Evolutionary conservation across 345 rosid genomes (phyloP).

Genomic region (Hirschfeldia incana): DNA sequence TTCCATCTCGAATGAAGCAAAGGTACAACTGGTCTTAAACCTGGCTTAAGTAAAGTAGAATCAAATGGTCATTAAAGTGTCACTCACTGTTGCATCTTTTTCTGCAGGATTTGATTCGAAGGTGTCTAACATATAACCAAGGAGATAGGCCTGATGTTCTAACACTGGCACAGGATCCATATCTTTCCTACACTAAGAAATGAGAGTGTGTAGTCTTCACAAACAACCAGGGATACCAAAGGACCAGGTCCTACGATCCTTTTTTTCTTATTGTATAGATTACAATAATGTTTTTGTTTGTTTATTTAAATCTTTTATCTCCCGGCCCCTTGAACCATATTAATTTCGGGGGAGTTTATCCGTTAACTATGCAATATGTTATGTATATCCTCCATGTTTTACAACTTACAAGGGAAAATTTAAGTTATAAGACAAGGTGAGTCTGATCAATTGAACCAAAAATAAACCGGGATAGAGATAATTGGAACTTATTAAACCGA

Average conservation of each 20-base stretch:
- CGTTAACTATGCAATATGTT: neutral
- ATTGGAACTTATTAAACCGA: neutral
- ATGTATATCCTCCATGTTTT: constrained; percentile 25
- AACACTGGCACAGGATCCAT: constrained; percentile 80
- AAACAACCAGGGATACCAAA: constrained; percentile 30
- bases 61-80: neutral
- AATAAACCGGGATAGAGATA: neutral
- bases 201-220: constrained; percentile 42
- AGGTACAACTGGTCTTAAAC: constrained; percentile 45
- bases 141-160: constrained; percentile 88
- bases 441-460: neutral
- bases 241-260: constrained; percentile 13
- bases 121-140: constrained; percentile 91
- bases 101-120: constrained; percentile 84
- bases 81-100: neutral
- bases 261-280: constrained; percentile 24
- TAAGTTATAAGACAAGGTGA: neutral
- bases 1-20: constrained; percentile 87
- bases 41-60: constrained; percentile 8
- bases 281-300: constrained; percentile 20
- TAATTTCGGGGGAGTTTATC: constrained; percentile 19
- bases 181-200: constrained; percentile 73
- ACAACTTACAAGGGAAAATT: neutral
- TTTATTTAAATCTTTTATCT: neutral
- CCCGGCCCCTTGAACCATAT: constrained; percentile 2